Evolutionary conservation across 176 grass and related monocot genomes (phyloP), one percentile per base, ranked within the genome.

Genomic region (Bolboschoenus planiculmis): DNA sequence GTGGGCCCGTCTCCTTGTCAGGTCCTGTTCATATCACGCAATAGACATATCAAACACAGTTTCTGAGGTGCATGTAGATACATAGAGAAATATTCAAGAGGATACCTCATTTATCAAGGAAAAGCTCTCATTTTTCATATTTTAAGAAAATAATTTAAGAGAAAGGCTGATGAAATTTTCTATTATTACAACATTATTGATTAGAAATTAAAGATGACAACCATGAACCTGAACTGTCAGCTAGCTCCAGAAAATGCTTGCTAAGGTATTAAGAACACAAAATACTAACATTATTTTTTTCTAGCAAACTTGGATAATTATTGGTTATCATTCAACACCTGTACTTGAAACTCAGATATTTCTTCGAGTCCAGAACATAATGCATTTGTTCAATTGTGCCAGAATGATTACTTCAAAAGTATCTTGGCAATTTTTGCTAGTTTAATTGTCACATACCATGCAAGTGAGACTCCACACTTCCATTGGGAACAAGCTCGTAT

Each of bases 401-500:
- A n/a, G n/a, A n/a, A n/a, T n/a, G n/a, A n/a, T n/a, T n/a, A n/a
- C n/a, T n/a, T n/a, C 23, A 27, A 73, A 26, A 73, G 39, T 62
- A 61, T 61, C 56, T 40, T 47, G 34, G 39, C 50, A 42, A 18
- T 57, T 75, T 67, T 84, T 75, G 39, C 26, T 72, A 42, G 86
- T 42, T 36, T 20, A 78, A 61, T 78, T 34, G 56, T 81, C 56
- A 55, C 70, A 85, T 95, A 95, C 97, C 93, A 80, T 99, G 81
- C 85, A 99, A 89, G 84, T 96, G 91, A 91, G 70, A 95, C 90
- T 99, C 97, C 18, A 99, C 91, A 60, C 93, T 96, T 37, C 91
- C 89, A 85, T 95, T 95, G 4, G 90, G 97, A 88, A 99, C 84
- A 72, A 99, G 89, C 76, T 99, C 97, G 83, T 99, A 99, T 7